Base-by-base conservation (phyloP, 352 stramenopile genomes). In the Globisporangium takayamanum region DNA sequence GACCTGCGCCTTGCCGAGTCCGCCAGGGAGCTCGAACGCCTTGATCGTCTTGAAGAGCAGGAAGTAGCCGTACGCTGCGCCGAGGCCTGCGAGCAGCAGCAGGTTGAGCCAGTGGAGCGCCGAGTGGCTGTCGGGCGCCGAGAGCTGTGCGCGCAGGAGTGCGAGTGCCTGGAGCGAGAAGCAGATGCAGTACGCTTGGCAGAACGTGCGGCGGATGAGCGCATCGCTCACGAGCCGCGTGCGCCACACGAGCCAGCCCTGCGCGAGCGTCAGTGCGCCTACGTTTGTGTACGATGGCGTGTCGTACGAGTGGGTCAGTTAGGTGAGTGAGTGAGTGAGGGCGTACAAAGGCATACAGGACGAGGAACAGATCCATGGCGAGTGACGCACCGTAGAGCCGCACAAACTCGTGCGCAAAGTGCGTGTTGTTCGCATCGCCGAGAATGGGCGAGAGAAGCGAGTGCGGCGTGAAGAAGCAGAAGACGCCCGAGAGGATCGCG, bases 11-110 rank as follows among this genome's bases (percentile, higher is more conserved):
- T 87, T 89, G 45, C 79, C 69, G 50, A 76, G 71, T 51, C 76
- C 79, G 37, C 57, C 50, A 0, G 85, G 85, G 26, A 94, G 68
- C 60, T 94, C 85, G 52, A 94, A 94, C 26, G 81, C 82, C 68
- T 94, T 94, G 67, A 92, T 92, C 57, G 85, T 89, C 76, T 89
- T 92, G 72, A 91, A 92, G 42, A 80, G 59, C 36, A 94, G 73
- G 55, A 94, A 92, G 68, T 92, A 92, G 58, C 85, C 82, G 65
- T 94, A 94, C 11, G 74, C 78, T 15, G 64, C 71, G 36, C 82
- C 82, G 0, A 94, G 70, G 12, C 66, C 76, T 16, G 65, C 73
- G 2, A 94, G 74, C 46, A 92, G 55, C 52, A 92, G 50, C 44
- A 94, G 80, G 62, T 94, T 92, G 65, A 91, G 45, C 85, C 82